Evolutionary conservation across 148 eudicot species (phyloP).

Genomic region (Nepenthes gracilis): DNA sequence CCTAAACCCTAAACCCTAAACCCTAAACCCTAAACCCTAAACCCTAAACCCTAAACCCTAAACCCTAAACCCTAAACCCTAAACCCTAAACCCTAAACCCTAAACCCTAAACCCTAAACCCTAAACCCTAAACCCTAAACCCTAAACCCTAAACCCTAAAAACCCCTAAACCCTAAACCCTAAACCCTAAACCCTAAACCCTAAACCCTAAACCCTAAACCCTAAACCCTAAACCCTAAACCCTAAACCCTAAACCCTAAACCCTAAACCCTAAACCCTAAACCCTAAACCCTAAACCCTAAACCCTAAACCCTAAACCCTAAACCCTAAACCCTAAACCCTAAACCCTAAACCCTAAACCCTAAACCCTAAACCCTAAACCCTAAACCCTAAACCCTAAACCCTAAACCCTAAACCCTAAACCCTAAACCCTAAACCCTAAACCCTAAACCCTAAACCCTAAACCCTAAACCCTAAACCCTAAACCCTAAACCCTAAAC

Average conservation of each 20-base stretch:
- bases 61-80: conserved; percentile 21
- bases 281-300: conserved; percentile 17
- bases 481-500: conserved; percentile 9
- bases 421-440: conserved; percentile 12
- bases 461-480: conserved; percentile 12
- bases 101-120: conserved; percentile 22
- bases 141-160: conserved; percentile 22
- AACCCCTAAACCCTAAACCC: conserved; percentile 15
- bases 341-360: conserved; percentile 8
- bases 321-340: conserved; percentile 14
- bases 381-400: conserved; percentile 8
- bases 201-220: conserved; percentile 13
- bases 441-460: conserved; percentile 9
- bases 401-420: conserved; percentile 9
- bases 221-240: conserved; percentile 18
- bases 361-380: conserved; percentile 8
- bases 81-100: conserved; percentile 22
- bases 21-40: conserved; percentile 17
- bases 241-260: conserved; percentile 11
- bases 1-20: conserved; percentile 15
- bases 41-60: conserved; percentile 14
- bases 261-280: conserved; percentile 17
- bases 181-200: conserved; percentile 11
- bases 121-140: conserved; percentile 23
- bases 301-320: conserved; percentile 14